Evolutionary conservation across 345 rosid species (phyloP).

Genomic region (Barbarea vulgaris): DNA sequence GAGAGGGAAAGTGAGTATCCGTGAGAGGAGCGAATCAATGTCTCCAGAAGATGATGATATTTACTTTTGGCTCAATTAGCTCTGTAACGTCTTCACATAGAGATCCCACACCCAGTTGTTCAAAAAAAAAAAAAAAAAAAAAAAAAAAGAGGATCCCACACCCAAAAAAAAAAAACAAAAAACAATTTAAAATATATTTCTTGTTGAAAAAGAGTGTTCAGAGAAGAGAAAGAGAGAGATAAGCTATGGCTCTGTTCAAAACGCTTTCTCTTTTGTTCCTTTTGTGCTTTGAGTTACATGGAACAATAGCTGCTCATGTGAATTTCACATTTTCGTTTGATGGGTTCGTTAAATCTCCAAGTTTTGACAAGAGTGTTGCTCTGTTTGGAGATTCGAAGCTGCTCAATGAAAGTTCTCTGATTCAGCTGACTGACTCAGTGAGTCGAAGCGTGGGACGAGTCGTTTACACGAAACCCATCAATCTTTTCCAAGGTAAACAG

Average conservation of each 20-base stretch:
- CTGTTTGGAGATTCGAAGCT: slow-evolving; percentile 72
- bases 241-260: slow-evolving; percentile 33
- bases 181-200: background rate
- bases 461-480: slow-evolving; percentile 69
- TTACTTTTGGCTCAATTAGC: background rate
- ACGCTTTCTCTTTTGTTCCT: slow-evolving; percentile 38
- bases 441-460: slow-evolving; percentile 54
- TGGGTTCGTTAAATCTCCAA: slow-evolving; percentile 51
- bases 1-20: slow-evolving; percentile 9
- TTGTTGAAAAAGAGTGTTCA: slow-evolving; percentile 3
- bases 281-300: slow-evolving; percentile 41
- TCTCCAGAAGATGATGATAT: slow-evolving; percentile 50
- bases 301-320: slow-evolving; percentile 39
- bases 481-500: slow-evolving; percentile 63
- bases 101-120: background rate
- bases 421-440: slow-evolving; percentile 61
- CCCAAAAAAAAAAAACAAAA: no score
- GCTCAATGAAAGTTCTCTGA: slow-evolving; percentile 44
- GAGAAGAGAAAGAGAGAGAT: slow-evolving; percentile 12
- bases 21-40: slow-evolving; percentile 21
- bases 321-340: slow-evolving; percentile 53
- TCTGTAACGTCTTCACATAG: slow-evolving; percentile 22
- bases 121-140: no score
- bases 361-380: slow-evolving; percentile 49
- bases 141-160: no score